Evolutionary conservation across 1,284 basidiomycete species (phyloP).

Genomic region (Puccinia horiana): DNA sequence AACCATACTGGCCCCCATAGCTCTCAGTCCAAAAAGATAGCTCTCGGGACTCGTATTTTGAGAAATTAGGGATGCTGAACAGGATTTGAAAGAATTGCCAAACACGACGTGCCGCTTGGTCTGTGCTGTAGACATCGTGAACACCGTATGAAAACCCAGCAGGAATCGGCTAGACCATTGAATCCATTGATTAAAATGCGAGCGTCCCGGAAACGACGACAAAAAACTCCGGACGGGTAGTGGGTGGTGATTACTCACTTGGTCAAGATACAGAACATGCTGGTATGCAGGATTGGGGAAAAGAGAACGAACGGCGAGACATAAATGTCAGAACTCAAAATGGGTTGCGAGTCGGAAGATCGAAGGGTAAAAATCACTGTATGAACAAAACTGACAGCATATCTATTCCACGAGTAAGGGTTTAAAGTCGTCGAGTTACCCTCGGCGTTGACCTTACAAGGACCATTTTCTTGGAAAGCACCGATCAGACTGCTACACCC

Average conservation of each 20-base stretch:
- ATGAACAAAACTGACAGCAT: conserved; percentile 56
- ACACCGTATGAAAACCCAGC: conserved; percentile 49
- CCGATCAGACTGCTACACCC: conserved; percentile 71
- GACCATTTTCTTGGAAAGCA: conserved; percentile 70
- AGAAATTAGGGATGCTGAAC: conserved; percentile 35
- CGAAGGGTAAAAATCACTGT: background rate
- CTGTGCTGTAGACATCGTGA: conserved; percentile 35
- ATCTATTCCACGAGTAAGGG: conserved; percentile 68
- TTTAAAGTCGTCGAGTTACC: conserved; percentile 65
- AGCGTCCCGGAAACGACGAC: too few relatives aligned
- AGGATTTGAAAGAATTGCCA: conserved; percentile 48
- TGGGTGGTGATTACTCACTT: conserved; percentile 54
- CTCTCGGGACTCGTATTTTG: conserved; percentile 33
- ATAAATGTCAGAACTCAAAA: background rate
- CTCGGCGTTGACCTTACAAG: conserved; percentile 68
- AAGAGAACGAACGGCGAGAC: background rate
- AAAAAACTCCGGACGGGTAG: background rate
- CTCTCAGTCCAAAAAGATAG: conserved; percentile 46
- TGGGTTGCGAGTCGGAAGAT: background rate
- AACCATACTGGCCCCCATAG: conserved; percentile 49
- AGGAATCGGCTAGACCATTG: conserved; percentile 58
- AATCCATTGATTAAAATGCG: background rate
- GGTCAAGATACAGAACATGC: conserved; percentile 75
- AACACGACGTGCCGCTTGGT: conserved; percentile 38
- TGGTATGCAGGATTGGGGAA: background rate